A percentile compares a stretch with the other conserved stretches of the same genome.
Conservation (phyloP, 768 basidiomycete genomes). For the Mycena albidolilacea region DNA sequence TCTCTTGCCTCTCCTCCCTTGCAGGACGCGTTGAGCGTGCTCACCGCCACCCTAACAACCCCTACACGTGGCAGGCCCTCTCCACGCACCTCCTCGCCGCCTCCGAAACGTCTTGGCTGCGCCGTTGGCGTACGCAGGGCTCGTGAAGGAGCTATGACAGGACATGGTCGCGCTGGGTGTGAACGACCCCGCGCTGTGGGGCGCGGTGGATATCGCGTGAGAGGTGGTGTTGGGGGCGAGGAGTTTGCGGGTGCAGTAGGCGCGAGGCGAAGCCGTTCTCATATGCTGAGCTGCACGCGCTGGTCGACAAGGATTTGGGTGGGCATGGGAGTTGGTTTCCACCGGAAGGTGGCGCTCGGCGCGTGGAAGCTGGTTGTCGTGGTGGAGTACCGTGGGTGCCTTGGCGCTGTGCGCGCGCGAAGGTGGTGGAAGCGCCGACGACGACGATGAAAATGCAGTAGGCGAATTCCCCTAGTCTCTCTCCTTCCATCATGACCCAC, state of each 20-base stretch:
- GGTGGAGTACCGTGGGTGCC: too few species aligned
- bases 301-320: too few species aligned
- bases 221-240: conserved; percentile 64
- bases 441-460: too few species aligned
- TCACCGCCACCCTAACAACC: conserved; percentile 47
- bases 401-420: too few species aligned
- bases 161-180: conserved; percentile 69
- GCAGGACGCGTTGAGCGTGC: conserved; percentile 27
- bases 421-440: too few species aligned
- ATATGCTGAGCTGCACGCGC: too few species aligned
- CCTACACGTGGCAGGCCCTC: conserved; percentile 49
- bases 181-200: conserved; percentile 66
- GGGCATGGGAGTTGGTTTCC: too few species aligned
- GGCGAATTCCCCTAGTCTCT: too few species aligned
- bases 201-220: conserved; percentile 67
- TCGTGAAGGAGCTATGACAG: conserved; percentile 67
- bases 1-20: conserved; percentile 6
- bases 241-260: conserved; percentile 50
- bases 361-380: too few species aligned
- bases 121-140: conserved; percentile 56
- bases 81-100: conserved; percentile 51
- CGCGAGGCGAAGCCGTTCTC: neutral
- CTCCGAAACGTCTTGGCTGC: conserved; percentile 38
- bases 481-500: too few species aligned
- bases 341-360: too few species aligned